Conservation (phyloP, 75 land plant species). For the Larix kaempferi region DNA sequence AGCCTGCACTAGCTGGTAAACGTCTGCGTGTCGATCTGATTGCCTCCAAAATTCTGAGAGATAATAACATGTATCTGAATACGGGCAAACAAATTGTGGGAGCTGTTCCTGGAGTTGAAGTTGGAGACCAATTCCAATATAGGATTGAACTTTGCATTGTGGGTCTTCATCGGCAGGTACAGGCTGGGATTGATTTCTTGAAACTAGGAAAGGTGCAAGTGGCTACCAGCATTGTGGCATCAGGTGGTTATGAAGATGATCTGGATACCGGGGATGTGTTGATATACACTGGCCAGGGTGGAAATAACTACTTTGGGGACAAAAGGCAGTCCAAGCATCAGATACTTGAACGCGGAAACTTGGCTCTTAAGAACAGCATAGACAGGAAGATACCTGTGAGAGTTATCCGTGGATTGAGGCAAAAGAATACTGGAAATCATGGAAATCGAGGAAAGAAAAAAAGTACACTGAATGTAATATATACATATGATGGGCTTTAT, state of each 20-base stretch:
- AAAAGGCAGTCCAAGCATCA: neutral
- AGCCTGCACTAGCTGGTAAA: neutral
- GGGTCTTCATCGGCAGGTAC: slow-evolving; percentile 72
- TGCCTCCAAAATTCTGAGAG: slow-evolving; percentile 15
- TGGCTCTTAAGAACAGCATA: slow-evolving; percentile 29
- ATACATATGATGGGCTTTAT: slow-evolving; percentile 69
- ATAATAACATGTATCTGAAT: slow-evolving; percentile 14
- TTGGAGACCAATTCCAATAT: slow-evolving; percentile 84
- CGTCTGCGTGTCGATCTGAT: slow-evolving; percentile 14
- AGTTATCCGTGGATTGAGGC: slow-evolving; percentile 19
- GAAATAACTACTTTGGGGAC: slow-evolving; percentile 39
- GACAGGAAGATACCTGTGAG: slow-evolving; percentile 22
- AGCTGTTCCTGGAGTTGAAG: slow-evolving; percentile 77
- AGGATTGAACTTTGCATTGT: slow-evolving; percentile 66
- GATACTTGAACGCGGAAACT: slow-evolving; percentile 22
- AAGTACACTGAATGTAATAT: slow-evolving; percentile 21
- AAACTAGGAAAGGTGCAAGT: slow-evolving; percentile 19
- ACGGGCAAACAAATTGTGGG: slow-evolving; percentile 45
- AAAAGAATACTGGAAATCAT: neutral
- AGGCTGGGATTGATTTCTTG: slow-evolving; percentile 70
- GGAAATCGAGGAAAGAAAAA: slow-evolving; percentile 16
- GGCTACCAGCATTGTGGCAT: slow-evolving; percentile 74
- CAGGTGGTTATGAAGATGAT: slow-evolving; percentile 81
- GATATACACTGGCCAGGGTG: slow-evolving; percentile 81
- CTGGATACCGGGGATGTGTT: slow-evolving; percentile 59